These are phyloP conservation scores for Arxiozyma bovina DNA, from an alignment of 1,139 yeast genomes.

Conservation along the genomic window DNA sequence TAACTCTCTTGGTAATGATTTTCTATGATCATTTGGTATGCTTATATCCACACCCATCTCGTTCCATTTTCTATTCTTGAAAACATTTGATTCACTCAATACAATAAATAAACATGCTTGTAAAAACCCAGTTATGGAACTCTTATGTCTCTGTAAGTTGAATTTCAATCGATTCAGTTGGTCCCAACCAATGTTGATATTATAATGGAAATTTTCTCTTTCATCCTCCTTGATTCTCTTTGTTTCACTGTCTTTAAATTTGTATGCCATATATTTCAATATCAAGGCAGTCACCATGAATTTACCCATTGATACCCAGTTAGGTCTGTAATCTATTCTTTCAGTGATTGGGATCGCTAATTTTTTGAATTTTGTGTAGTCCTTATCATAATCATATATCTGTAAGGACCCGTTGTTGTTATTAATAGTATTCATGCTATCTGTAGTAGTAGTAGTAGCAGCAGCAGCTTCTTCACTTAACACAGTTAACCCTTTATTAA, in stretches of 20 bases:
- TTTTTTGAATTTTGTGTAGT: constrained; percentile 7
- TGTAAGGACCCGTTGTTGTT: no score
- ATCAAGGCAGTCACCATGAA: constrained; percentile 11
- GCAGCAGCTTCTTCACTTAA: no score
- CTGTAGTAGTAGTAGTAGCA: no score
- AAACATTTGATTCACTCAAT: constrained; percentile 13
- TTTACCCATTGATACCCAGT: constrained; percentile 8
- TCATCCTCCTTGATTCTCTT: constrained; percentile 6
- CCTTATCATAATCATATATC: constrained; percentile 15
- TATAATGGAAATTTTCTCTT: constrained; percentile 8
- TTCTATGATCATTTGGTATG: constrained; percentile 18
- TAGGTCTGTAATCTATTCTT: constrained; percentile 16
- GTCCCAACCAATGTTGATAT: constrained; percentile 9
- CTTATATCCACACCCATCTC: constrained; percentile 21
- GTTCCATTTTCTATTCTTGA: constrained; percentile 12
- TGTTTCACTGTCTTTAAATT: constrained; percentile 9
- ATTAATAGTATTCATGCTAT: no score
- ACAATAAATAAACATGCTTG: constrained; percentile 23
- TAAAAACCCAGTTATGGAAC: constrained; percentile 23
- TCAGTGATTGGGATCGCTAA: constrained; percentile 20
- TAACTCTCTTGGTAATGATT: constrained; percentile 13
- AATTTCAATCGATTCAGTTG: constrained; percentile 11
- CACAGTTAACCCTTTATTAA: constrained; percentile 8
- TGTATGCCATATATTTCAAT: constrained; percentile 11
- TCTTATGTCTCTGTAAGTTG: constrained; percentile 10